Base-by-base conservation (phyloP, 208 protist genomes). In the Spongospora subterranea region DNA sequence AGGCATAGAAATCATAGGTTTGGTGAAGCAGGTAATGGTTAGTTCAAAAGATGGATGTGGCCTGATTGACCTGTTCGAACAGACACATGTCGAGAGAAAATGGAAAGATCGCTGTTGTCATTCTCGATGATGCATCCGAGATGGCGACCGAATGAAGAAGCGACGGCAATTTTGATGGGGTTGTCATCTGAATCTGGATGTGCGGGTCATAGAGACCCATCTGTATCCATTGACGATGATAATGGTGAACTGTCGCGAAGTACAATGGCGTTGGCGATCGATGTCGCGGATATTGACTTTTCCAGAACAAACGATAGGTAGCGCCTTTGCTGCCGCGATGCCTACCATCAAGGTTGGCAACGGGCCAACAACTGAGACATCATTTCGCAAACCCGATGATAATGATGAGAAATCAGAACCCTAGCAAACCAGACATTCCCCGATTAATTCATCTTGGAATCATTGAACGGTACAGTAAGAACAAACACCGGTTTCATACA, bases 81-180 rank as follows among this genome's bases (percentile, higher is more conserved):
- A 43, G 71, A 35, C 35, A n/a, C n/a, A 35, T 35, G 6, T 82
- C 35, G 71, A 43, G 40, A 43, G 13, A 82, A 82, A 43, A 43
- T 82, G 71, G 71, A 82, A 35, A 82, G 35, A n/a, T 82, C 71
- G 35, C 71, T 82, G 6, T 6, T 82, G n/a, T 82, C 71, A n/a
- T 82, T 82, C 71, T 6, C 71, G 17, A 82, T 82, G 71, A 82
- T n/a, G 35, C 71, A 82, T 43, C 71, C 71, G 71, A 45, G 13
- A 43, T 82, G 71, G 71, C 40, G 71, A 6, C 71, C 71, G 6
- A 35, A 82, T 82, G 17, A n/a, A 35, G 13, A 6, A 82, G n/a
- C 17, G 6, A n/a, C 40, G 6, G 6, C n/a, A 82, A 20, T 82
- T 6, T n/a, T 82, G 71, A 45, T 43, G 17, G n/a, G 35, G 17